Evolutionary conservation across 2,329 filamentous ascomycete genomes (phyloP), one percentile per base, ranked within the genome.

Genomic region (Boeremia exigua): DNA sequence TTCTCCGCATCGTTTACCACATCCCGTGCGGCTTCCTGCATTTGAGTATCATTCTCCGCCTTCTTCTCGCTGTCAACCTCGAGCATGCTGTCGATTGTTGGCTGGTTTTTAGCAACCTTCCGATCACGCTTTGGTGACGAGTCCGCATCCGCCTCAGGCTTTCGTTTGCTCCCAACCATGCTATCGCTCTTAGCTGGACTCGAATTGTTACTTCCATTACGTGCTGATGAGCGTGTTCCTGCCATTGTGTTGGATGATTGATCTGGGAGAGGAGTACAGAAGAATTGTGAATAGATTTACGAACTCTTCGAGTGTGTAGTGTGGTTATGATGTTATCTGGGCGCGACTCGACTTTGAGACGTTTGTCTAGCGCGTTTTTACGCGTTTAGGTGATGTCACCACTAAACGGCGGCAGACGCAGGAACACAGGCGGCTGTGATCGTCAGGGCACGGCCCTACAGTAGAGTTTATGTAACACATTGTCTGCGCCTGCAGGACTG

Each of bases 1-100:
- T 45, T 58, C 19, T 44, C 37, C 5, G 60, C 53, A 12, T 42
- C 40, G 23, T 61, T 54, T 15, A 51, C 47, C 14, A 44, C 30
- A 5, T 44, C 43, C 11, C 55, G 39, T 39, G 52, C 34, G 11
- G 33, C 37, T n/a, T 52, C 38, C 36, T 42, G 47, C 48, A 45
- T 51, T 6, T 74, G 61, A 28, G 77, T 58, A 63, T 72, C 65
- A n/a, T 58, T 39, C 25, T 65, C 54, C 14, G 53, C 47, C 7
- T 48, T 58, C 34, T 65, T 57, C 29, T 61, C 53, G 48, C 47
- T 53, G 60, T 63, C 56, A 23, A 88, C 56, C 14, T 55, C 48
- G 37, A 83, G 70, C 0, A 77, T 79, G 59, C 84, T 81, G 56
- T 86, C 83, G 30, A 85, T 76, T 0, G 81, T 83, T 61, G 79